Evolutionary conservation across 768 basidiomycete species (phyloP).

Genomic region (Leccinum imitatum): DNA sequence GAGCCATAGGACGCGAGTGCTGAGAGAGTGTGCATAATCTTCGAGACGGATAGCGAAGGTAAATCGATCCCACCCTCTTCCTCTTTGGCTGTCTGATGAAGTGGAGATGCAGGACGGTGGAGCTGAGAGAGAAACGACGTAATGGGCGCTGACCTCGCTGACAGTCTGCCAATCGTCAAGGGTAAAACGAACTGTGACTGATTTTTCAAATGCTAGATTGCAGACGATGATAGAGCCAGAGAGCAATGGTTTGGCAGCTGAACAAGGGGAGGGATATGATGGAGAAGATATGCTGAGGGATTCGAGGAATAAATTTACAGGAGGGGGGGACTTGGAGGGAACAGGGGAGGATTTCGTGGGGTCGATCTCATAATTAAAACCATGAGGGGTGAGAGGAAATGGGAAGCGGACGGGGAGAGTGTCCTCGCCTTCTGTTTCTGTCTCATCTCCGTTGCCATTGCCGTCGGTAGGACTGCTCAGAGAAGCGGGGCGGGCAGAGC

Average conservation of each 20-base stretch:
- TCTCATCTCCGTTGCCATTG: slow-evolving; percentile 37
- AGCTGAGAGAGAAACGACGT: slow-evolving; percentile 43
- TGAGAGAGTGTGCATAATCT: slow-evolving; percentile 57
- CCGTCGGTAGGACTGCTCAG: slow-evolving; percentile 30
- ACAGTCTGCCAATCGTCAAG: slow-evolving; percentile 94
- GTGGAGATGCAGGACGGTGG: slow-evolving; percentile 32
- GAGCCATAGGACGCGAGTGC: slow-evolving; percentile 56
- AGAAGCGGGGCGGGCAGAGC: slow-evolving; percentile 68
- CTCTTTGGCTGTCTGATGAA: background rate
- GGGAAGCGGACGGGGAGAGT: slow-evolving; percentile 9
- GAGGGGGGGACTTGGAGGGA: slow-evolving; percentile 1
- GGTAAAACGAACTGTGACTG: slow-evolving; percentile 84
- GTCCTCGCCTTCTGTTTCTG: slow-evolving; percentile 43
- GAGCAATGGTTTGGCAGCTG: slow-evolving; percentile 39
- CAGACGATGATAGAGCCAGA: slow-evolving; percentile 78
- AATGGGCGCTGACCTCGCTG: slow-evolving; percentile 69
- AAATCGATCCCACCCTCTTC: slow-evolving; percentile 55
- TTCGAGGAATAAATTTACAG: slow-evolving; percentile 38
- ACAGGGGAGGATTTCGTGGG: slow-evolving; percentile 17
- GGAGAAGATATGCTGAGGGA: slow-evolving; percentile 31
- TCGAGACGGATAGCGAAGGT: slow-evolving; percentile 65
- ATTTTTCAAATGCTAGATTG: slow-evolving; percentile 86
- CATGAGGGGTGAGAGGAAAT: slow-evolving; percentile 27
- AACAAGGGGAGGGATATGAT: slow-evolving; percentile 4
- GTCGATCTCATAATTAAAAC: slow-evolving; percentile 23